Conservation (phyloP, 805 yeast genomes). For the Ogataea nonfermentans region DNA sequence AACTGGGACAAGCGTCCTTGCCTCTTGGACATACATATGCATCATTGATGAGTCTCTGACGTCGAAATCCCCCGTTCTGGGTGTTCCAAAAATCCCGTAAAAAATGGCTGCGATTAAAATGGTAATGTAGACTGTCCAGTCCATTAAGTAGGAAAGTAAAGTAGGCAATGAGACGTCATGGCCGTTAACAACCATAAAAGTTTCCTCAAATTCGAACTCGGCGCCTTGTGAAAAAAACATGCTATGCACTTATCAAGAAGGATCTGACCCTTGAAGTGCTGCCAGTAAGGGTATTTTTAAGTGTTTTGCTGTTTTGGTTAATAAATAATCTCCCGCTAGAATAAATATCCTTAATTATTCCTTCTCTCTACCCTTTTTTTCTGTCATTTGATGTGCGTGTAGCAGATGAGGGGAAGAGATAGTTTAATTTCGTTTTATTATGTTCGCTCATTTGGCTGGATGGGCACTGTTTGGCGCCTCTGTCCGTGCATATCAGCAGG, state of each 20-base stretch:
- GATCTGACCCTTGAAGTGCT: too few species aligned
- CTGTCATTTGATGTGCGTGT: constrained; percentile 10
- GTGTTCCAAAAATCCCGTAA: constrained; percentile 36
- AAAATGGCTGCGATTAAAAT: constrained; percentile 27
- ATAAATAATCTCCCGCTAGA: constrained; percentile 1
- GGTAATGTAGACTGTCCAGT: constrained; percentile 31
- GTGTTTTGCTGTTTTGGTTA: not conserved
- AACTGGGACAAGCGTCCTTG: constrained; percentile 34
- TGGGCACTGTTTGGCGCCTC: constrained; percentile 40
- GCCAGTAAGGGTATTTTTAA: not conserved
- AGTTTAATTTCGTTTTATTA: not conserved
- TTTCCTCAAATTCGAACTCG: constrained; percentile 26
- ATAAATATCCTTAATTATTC: not conserved
- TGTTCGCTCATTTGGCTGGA: constrained; percentile 29
- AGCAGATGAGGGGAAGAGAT: constrained; percentile 8
- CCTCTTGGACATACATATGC: constrained; percentile 37
- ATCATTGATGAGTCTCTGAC: constrained; percentile 33
- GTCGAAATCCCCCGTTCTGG: constrained; percentile 42
- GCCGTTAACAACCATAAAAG: constrained; percentile 26
- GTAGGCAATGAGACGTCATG: constrained; percentile 30
- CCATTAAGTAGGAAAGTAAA: constrained; percentile 31
- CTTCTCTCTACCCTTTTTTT: constrained; percentile 1
- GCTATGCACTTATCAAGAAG: not conserved
- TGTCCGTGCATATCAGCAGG: constrained; percentile 45
- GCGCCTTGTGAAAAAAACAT: constrained; percentile 22